Percentiles rank a stretch among this genome's conserved stretches.
These are phyloP conservation scores for Royoungia palumana DNA, from an alignment of 768 basidiomycete species.

Conservation along the genomic window DNA sequence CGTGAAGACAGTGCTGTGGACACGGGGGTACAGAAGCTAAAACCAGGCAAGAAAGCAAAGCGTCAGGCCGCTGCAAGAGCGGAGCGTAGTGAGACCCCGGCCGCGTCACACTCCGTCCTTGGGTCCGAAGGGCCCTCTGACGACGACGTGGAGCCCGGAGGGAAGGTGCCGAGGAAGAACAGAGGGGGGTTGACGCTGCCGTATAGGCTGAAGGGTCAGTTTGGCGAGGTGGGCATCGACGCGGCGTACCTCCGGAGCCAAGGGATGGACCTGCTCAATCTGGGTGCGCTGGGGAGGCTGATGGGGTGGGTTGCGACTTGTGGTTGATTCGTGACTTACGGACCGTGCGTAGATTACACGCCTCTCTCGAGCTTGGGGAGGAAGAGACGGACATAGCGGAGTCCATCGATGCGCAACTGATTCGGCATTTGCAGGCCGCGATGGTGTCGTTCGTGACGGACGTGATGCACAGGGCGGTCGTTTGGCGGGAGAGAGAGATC, in stretches of 20 bases:
- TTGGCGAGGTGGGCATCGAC: slow-evolving; percentile 46
- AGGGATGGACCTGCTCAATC: slow-evolving; percentile 43
- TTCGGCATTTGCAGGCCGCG: slow-evolving; percentile 44
- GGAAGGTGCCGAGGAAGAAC: slow-evolving; percentile 14
- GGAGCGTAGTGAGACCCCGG: slow-evolving; percentile 1
- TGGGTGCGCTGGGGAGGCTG: slow-evolving; percentile 34
- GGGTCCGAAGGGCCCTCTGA: slow-evolving; percentile 9
- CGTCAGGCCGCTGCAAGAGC: too few species aligned
- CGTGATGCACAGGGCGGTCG: slow-evolving; percentile 48
- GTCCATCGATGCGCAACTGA: slow-evolving; percentile 48
- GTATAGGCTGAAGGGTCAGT: slow-evolving; percentile 42
- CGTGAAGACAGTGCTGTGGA: slow-evolving; percentile 27
- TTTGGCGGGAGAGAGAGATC: slow-evolving; percentile 56
- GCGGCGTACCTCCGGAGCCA: slow-evolving; percentile 38
- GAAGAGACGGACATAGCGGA: slow-evolving; percentile 17
- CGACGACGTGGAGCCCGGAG: slow-evolving; percentile 1
- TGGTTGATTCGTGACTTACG: slow-evolving; percentile 6
- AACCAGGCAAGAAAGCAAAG: slow-evolving; percentile 35
- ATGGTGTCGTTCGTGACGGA: slow-evolving; percentile 51
- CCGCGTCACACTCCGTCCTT: slow-evolving; percentile 7
- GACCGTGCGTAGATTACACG: slow-evolving; percentile 25
- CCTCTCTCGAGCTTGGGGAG: slow-evolving; percentile 22
- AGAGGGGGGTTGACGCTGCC: slow-evolving; percentile 41
- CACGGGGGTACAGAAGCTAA: slow-evolving; percentile 29
- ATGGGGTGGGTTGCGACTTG: slow-evolving; percentile 38